phyloP scores from a whole-genome alignment of 2,329 filamentous ascomycete species.

The Xylariaceae sp. region DNA sequence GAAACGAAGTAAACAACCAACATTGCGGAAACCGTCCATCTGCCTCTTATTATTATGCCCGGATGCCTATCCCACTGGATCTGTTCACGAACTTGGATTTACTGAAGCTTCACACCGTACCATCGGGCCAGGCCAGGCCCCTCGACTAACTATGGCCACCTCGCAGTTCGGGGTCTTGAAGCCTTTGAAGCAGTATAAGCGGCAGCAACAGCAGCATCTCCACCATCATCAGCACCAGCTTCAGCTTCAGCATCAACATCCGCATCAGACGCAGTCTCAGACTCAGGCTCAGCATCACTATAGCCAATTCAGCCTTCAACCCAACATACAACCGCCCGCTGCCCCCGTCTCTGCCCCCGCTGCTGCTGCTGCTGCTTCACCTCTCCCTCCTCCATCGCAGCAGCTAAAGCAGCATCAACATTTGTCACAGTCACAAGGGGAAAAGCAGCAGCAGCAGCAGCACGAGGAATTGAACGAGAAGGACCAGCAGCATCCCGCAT shows the following conservation, averaged over 20 bases:
- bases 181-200: constrained; percentile 24
- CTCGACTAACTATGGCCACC: constrained; percentile 20
- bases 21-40: not conserved
- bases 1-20: not conserved
- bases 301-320: constrained; percentile 10
- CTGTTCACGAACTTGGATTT: no score
- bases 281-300: constrained; percentile 2
- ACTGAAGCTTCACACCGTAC: not conserved
- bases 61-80: not conserved
- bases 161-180: constrained; percentile 22
- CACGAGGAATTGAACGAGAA: not conserved
- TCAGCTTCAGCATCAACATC: not conserved
- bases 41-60: not conserved
- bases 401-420: constrained; percentile 11
- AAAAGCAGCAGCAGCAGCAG: not conserved
- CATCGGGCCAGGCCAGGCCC: constrained; percentile 5
- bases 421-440: not conserved
- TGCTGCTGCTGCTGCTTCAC: not conserved
- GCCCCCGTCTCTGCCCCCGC: not conserved
- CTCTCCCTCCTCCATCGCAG: constrained; percentile 1
- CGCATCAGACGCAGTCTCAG: not conserved
- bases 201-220: constrained; percentile 9
- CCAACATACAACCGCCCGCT: not conserved
- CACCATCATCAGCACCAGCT: constrained; percentile 1
- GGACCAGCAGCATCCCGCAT: not conserved